Evolutionary conservation across 2,329 filamentous ascomycete genomes (phyloP), one percentile per base, ranked within the genome.

Genomic region (Golovinomyces cichoracearum): DNA sequence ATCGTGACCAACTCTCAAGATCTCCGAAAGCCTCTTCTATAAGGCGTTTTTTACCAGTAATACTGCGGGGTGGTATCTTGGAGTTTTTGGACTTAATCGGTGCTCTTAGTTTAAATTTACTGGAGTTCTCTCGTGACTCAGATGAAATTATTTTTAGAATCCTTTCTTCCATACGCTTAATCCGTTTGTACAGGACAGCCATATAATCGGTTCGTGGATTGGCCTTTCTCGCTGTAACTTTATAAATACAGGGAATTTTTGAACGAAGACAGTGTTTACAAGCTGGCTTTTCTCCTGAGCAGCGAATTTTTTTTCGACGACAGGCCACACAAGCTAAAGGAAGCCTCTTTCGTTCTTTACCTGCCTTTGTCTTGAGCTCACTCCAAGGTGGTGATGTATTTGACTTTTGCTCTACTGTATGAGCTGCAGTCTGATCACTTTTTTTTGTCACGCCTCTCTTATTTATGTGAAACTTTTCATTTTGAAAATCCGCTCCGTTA

Each of bases 151-250:
- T 80, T 62, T 93, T 93, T 65, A 95, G 92, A 53, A 95, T 90
- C 50, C 88, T 79, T 58, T 95, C 88, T 63, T 98, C 90, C 90
- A 95, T 95, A 50, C 88, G 73, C 67, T 93, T 94, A 55, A 95
- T 64, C 48, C 90, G 74, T 65, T 93, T 94, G 65, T 95, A 90
- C 57, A 95, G 67, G 85, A 95, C 95, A 38, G 86, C 85, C 90
- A 95, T 95, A 63, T 95, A 95, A 63, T 95, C 90, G 17, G 90
- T 95, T 48, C 90, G 73, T 2, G 90, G 90, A 3, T 86, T 85
- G 1, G 88, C 85, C 63, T 95, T 95, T 51, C 90, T 73, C 3
- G 86, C 85, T 0, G 86, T 95, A 51, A 93, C 84, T 60, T 95
- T 95, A 70, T 95, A 98, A 4, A 95, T 86, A 61, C 90, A 98